These are phyloP conservation scores for Plasmodium cynomolgi DNA, from an alignment of 169 alveolate genomes.

Conservation along the genomic window DNA sequence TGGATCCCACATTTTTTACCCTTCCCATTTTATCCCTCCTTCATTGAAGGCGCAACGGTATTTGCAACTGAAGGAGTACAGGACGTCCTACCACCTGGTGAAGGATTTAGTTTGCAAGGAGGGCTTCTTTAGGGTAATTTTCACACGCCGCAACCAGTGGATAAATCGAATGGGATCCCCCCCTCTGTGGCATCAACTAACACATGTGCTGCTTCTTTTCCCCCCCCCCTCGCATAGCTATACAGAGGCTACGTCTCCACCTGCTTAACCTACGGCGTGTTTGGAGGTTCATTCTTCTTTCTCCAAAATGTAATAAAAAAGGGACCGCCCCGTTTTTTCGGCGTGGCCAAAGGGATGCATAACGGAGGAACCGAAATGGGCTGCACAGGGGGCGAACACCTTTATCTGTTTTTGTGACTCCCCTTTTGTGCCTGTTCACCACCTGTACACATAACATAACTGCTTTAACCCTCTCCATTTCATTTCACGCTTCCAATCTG, in stretches of 20 bases:
- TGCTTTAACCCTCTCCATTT: neutral
- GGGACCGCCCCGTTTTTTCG: neutral
- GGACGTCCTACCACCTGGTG: slow-evolving; percentile 10
- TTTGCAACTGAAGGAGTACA: slow-evolving; percentile 30
- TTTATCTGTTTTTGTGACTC: too few relatives aligned
- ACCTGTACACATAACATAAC: neutral
- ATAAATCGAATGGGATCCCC: neutral
- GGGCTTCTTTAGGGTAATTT: slow-evolving; percentile 47
- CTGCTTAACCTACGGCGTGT: slow-evolving; percentile 53
- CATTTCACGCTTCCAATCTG: neutral
- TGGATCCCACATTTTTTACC: neutral
- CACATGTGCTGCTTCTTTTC: neutral
- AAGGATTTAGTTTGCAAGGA: slow-evolving; percentile 27
- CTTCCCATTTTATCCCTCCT: neutral
- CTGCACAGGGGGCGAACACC: neutral
- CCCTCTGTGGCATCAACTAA: neutral
- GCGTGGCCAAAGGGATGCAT: neutral
- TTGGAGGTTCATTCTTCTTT: slow-evolving; percentile 58
- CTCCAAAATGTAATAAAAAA: slow-evolving; percentile 49
- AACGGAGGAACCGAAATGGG: neutral
- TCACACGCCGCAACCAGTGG: neutral
- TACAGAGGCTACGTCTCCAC: slow-evolving; percentile 71
- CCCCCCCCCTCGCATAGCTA: neutral
- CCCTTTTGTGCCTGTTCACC: neutral
- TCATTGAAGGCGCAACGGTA: slow-evolving; percentile 47